phyloP scores from a whole-genome alignment of 2,329 filamentous ascomycete species.

The Ophiostoma quercus region DNA sequence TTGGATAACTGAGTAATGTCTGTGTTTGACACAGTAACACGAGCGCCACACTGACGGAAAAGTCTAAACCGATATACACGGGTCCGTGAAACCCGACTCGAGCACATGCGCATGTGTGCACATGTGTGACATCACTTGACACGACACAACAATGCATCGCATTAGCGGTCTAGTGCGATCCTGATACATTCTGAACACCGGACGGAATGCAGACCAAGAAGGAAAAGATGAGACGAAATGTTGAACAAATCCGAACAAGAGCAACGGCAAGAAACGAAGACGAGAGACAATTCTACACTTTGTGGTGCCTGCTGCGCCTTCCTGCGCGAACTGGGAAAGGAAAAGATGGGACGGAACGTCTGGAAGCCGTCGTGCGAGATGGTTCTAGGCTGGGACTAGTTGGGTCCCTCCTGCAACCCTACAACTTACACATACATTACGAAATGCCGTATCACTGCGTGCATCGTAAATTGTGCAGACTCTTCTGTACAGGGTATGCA shows the following conservation, averaged over 20 bases:
- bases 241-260: not conserved
- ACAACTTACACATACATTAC: not conserved
- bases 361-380: not conserved
- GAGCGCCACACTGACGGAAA: not conserved
- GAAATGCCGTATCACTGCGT: not conserved
- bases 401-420: conserved; percentile 1
- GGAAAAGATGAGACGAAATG: not conserved
- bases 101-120: not conserved
- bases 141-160: not conserved
- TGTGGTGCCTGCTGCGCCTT: conserved; percentile 15
- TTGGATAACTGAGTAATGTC: not conserved
- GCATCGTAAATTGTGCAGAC: no score
- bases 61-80: not conserved
- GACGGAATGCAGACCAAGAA: not conserved
- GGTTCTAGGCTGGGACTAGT: not conserved
- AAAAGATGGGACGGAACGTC: conserved; percentile 1
- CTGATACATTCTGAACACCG: not conserved
- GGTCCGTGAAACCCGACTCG: not conserved
- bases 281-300: not conserved
- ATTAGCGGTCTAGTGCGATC: not conserved
- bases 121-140: not conserved
- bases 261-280: not conserved
- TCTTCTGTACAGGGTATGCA: not conserved
- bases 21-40: not conserved
- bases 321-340: conserved; percentile 5